Conservation (phyloP, 2,329 filamentous ascomycete species). For the Magnaporthales sp. region DNA sequence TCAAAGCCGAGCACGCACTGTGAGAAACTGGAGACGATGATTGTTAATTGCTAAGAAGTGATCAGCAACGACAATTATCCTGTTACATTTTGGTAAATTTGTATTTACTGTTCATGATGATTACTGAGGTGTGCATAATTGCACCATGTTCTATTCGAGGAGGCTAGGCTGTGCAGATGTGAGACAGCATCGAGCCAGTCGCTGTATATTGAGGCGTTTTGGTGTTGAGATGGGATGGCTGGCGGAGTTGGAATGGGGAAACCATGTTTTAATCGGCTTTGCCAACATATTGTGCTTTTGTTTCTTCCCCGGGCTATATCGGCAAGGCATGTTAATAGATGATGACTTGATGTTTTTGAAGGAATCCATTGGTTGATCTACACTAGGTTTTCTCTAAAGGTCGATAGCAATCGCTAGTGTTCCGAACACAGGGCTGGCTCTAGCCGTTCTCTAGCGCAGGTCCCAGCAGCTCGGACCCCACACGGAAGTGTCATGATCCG, state of each 20-base stretch:
- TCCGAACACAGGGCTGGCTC: background rate
- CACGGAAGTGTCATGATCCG: background rate
- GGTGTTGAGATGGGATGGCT: background rate
- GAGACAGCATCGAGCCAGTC: background rate
- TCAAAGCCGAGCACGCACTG: constrained; percentile 21
- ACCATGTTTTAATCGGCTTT: background rate
- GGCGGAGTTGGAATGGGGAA: background rate
- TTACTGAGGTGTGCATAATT: background rate
- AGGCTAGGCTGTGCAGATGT: background rate
- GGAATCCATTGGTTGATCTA: too few species aligned
- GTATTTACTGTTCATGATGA: background rate
- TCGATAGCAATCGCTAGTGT: background rate
- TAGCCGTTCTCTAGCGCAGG: background rate
- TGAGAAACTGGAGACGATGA: background rate
- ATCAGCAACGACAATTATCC: background rate
- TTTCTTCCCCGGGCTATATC: background rate
- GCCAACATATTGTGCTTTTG: background rate
- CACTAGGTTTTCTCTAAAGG: background rate
- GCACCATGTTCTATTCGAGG: background rate
- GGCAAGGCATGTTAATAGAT: background rate
- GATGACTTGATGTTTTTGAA: background rate
- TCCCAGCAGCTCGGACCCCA: background rate
- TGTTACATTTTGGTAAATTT: background rate
- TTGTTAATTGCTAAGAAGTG: background rate
- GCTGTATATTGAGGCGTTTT: background rate